phyloP scores from a whole-genome alignment of 768 basidiomycete genomes.

The Tylopilus felleus region DNA sequence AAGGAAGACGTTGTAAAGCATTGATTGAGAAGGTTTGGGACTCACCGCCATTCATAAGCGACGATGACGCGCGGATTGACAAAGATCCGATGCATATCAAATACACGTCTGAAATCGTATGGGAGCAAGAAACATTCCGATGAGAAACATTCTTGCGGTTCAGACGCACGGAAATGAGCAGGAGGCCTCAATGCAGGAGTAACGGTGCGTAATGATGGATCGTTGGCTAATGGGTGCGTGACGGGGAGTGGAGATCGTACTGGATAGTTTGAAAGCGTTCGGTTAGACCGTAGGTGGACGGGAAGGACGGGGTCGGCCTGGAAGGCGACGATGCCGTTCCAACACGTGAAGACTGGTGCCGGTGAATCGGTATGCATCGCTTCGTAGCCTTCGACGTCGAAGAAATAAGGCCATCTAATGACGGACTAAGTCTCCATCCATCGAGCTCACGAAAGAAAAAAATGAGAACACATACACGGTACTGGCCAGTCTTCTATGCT shows the following conservation, averaged over 20 bases:
- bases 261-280: slow-evolving; percentile 34
- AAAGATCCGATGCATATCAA: slow-evolving; percentile 35
- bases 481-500: slow-evolving; percentile 13
- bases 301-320: slow-evolving; percentile 41
- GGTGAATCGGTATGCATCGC: slow-evolving; percentile 38
- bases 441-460: background rate
- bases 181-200: slow-evolving; percentile 22
- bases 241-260: slow-evolving; percentile 16
- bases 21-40: background rate
- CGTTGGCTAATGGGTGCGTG: slow-evolving; percentile 11
- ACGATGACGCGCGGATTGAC: slow-evolving; percentile 40
- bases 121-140: slow-evolving; percentile 42
- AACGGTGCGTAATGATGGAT: slow-evolving; percentile 10
- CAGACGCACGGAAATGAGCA: slow-evolving; percentile 15
- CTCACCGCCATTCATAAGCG: slow-evolving; percentile 35
- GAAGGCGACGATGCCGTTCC: slow-evolving; percentile 45
- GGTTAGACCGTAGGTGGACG: slow-evolving; percentile 35
- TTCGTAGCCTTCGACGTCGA: slow-evolving; percentile 35
- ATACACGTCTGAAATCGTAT: slow-evolving; percentile 41
- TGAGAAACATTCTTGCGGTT: slow-evolving; percentile 16
- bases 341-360: slow-evolving; percentile 43
- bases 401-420: slow-evolving; percentile 39
- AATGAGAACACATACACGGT: slow-evolving; percentile 3
- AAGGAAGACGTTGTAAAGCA: too few relatives aligned
- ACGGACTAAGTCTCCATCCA: background rate